phyloP scores from a whole-genome alignment of 257 asterid genomes.

The Apocynum venetum region DNA sequence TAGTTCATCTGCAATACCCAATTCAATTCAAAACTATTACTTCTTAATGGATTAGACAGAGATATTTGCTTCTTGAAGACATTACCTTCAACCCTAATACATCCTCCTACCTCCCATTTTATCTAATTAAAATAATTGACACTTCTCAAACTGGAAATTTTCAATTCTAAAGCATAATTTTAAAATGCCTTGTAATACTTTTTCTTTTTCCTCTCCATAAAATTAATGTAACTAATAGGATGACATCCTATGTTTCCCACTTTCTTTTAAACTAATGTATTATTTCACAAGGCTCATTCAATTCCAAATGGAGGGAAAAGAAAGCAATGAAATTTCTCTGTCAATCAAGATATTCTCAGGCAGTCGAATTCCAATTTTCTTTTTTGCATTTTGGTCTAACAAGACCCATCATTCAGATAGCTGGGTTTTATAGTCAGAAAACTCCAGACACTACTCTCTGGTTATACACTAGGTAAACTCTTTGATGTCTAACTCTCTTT shows the following conservation, averaged over 20 bases:
- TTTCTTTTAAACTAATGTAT: background rate
- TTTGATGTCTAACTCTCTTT: background rate
- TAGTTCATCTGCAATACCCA: too few species aligned
- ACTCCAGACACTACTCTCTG: background rate
- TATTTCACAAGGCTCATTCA: background rate
- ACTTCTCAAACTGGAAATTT: background rate
- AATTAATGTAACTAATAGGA: too few species aligned
- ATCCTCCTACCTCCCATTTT: too few species aligned
- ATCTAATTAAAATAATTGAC: background rate
- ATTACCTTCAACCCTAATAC: too few species aligned
- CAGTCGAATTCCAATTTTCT: background rate
- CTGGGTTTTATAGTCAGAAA: background rate
- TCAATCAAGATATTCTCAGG: background rate
- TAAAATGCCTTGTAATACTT: background rate
- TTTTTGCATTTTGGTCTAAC: background rate
- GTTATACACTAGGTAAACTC: background rate
- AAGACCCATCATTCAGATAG: background rate
- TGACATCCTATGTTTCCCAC: background rate
- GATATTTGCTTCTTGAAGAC: too few species aligned
- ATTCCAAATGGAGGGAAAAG: background rate
- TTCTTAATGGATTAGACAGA: too few species aligned
- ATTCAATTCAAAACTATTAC: too few species aligned
- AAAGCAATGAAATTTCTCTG: background rate
- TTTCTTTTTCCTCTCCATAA: background rate
- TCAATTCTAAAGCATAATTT: background rate